These are phyloP conservation scores for Penicillium expansum DNA, from an alignment of 2,329 filamentous ascomycete species.

Conservation along the genomic window DNA sequence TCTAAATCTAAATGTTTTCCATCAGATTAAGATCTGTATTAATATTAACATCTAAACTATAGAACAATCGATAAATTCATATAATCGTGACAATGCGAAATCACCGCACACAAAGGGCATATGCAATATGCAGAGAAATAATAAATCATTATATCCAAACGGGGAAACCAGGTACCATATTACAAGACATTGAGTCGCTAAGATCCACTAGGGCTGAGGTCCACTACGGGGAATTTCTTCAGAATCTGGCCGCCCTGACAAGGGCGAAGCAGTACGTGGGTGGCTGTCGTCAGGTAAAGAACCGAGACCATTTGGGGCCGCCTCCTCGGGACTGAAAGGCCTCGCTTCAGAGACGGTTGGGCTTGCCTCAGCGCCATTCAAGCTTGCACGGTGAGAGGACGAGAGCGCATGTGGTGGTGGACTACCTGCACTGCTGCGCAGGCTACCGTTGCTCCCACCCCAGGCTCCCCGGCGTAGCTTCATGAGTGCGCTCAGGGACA, in stretches of 20 bases:
- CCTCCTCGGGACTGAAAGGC: slow-evolving; percentile 14
- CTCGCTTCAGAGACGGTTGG: slow-evolving; percentile 21
- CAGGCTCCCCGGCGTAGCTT: slow-evolving; percentile 73
- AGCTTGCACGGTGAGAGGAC: slow-evolving; percentile 36
- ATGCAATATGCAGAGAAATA: slow-evolving; percentile 7
- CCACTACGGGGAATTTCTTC: slow-evolving; percentile 16
- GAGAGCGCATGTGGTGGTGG: slow-evolving; percentile 40
- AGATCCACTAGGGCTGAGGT: slow-evolving; percentile 7
- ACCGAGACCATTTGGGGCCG: neutral
- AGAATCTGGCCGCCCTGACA: slow-evolving; percentile 6
- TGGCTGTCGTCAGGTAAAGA: slow-evolving; percentile 14
- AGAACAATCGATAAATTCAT: slow-evolving; percentile 3
- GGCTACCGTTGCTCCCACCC: slow-evolving; percentile 74
- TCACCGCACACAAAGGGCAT: neutral
- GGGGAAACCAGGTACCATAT: neutral
- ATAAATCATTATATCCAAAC: slow-evolving; percentile 14
- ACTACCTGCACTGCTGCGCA: slow-evolving; percentile 53
- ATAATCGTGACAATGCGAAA: neutral
- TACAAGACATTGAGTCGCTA: slow-evolving; percentile 16
- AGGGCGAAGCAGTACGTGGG: slow-evolving; percentile 11
- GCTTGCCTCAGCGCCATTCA: slow-evolving; percentile 34
- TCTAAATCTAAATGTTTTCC: neutral
- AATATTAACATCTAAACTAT: slow-evolving; percentile 3
- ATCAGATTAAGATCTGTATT: neutral
- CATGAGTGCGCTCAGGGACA: slow-evolving; percentile 70